Evolutionary conservation across 2,329 filamentous ascomycete species (phyloP), one percentile per base, ranked within the genome.

Genomic region (Chalara sp.): DNA sequence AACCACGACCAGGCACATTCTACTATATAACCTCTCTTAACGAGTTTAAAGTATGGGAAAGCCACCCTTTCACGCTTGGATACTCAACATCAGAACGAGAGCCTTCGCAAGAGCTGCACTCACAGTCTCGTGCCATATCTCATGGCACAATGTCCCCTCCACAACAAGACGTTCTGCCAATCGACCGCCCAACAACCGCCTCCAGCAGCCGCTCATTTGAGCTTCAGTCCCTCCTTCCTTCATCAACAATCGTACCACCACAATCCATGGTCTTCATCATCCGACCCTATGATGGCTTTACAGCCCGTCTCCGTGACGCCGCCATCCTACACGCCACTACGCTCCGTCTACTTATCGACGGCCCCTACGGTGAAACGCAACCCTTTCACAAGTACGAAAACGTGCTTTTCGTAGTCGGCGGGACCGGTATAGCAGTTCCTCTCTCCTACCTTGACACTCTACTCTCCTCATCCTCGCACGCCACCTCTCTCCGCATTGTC

Each of bases 1-100:
- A 71, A 5, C 66, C 69, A 1, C 52, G 57, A 0, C 67, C 73
- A 0, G 73, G 73, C 0, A 73, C 70, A 0, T 75, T 67, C 55
- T 76, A 72, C 56, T 76, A 73, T 49, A 54, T 76, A 1, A 70
- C 72, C 46, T 63, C 73, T 6, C 65, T 75, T 5, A 64, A 69
- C 46, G 66, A 67, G 21, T 37, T 61, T 74, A 60, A 64, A 1
- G 68, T 68, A 50, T 77, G 74, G 74, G 72, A 77, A 52, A 75
- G 70, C 52, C 74, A 77, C 39, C 74, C 74, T 0, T 77, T 77
- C 47, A 76, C 1, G 58, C 73, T 1, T 28, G 35, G 35, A n/a
- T 37, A 37, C n/a, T 37, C 35, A 37, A 37, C 35, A 37, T 37
- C 33, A 10, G 40, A 32, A 6, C 41, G 41, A 41, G 41, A 48